phyloP scores from a whole-genome alignment of 345 rosid species.

The Ceriops zippeliana region DNA sequence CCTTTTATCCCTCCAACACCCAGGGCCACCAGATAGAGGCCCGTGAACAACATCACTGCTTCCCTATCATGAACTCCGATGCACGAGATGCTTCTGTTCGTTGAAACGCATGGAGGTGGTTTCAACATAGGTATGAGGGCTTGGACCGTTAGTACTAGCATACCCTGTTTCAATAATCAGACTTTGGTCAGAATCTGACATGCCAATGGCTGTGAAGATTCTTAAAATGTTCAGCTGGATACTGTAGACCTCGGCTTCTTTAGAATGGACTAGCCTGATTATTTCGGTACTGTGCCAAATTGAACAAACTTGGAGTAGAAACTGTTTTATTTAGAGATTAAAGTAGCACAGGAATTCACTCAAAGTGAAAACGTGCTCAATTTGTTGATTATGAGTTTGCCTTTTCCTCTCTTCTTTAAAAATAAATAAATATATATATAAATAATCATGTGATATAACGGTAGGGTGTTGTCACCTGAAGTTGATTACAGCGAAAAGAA shows the following conservation, averaged over 20 bases:
- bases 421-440: too few relatives aligned
- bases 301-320: too few relatives aligned
- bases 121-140: constrained; percentile 48
- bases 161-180: constrained; percentile 37
- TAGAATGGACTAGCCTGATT: too few relatives aligned
- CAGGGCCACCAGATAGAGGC: constrained; percentile 78
- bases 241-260: too few relatives aligned
- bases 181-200: constrained; percentile 6
- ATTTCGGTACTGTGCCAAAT: too few relatives aligned
- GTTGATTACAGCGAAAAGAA: neutral
- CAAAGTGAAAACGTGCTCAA: too few relatives aligned
- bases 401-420: too few relatives aligned
- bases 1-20: constrained; percentile 97
- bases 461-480: constrained; percentile 10
- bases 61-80: constrained; percentile 32
- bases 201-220: too few relatives aligned
- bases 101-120: constrained; percentile 38
- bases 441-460: constrained; percentile 5
- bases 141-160: constrained; percentile 51
- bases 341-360: too few relatives aligned
- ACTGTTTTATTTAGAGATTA: too few relatives aligned
- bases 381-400: too few relatives aligned
- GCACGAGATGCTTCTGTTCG: constrained; percentile 24
- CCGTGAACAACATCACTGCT: constrained; percentile 54
- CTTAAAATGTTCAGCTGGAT: too few relatives aligned